Evolutionary conservation across 768 basidiomycete genomes (phyloP), one percentile per base, ranked within the genome.

Genomic region (Astraeus odoratus): DNA sequence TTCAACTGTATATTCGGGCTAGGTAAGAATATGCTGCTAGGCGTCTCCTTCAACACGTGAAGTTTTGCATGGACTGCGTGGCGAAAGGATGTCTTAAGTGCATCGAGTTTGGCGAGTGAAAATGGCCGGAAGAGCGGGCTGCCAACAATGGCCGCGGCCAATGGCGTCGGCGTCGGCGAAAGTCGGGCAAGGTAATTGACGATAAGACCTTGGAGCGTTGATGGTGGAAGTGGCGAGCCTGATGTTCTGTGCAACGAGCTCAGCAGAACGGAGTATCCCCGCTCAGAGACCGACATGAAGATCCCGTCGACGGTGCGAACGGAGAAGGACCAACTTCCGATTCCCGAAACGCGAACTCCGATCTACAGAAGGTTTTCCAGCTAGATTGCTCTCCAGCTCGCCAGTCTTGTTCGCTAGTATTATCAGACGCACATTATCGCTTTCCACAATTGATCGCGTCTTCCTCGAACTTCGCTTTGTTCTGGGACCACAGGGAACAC

Each of bases 1-100:
- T 63, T 65, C 39, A 78, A 48, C 22, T 69, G 66, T 22, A 68
- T 53, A n/a, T 67, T 63, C 37, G 69, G 45, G 40, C 67, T 68
- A 16, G 67, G 53, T 5, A 60, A 51, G 42, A 68, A 59, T 7
- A 69, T 15, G 8, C 55, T 56, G 8, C 20, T 51, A 8, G 70
- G 60, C 44, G 67, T 55, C 44, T 49, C 37, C 51, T 55, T 54
- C n/a, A 64, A 25, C n/a, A 50, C 38, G 1, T 20, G 41, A n/a
- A 57, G 23, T 27, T 64, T 64, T 9, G 57, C 51, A 31, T 63
- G 65, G 9, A 57, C 60, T 8, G 67, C 65, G 33, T 59, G 56
- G 1, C 65, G 59, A 41, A 67, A 58, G 8, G 63, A 55, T 16
- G 50, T 47, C 19, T 35, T 48, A 44, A 67, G 57, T 0, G 56